Conservation (phyloP, 2,329 filamentous ascomycete genomes). For the Didymella lethalis region DNA sequence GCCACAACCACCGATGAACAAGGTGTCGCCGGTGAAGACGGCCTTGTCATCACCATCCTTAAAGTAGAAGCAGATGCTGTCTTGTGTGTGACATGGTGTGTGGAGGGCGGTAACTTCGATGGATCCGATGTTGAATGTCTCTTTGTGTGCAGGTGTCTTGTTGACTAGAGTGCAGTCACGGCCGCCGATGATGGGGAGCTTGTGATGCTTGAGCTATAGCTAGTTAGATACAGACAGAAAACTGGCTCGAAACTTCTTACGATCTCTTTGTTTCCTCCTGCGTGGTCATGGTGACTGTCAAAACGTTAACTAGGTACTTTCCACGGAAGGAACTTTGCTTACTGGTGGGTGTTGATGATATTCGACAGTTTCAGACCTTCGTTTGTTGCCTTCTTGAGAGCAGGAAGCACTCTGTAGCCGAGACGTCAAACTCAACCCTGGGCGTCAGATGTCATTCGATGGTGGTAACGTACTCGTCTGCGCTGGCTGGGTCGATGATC, state of each 20-base stretch:
- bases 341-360: conserved; percentile 98
- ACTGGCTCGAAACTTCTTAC: conserved; percentile 54
- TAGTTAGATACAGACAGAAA: not conserved
- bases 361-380: conserved; percentile 82
- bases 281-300: conserved; percentile 89
- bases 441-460: not conserved
- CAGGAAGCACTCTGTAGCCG: conserved; percentile 64
- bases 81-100: conserved; percentile 97
- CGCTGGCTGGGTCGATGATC: conserved; percentile 82
- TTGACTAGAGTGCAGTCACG: conserved; percentile 84
- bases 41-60: conserved; percentile 79
- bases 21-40: conserved; percentile 94
- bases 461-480: conserved; percentile 68
- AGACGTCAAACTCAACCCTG: not conserved
- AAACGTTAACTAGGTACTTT: conserved; percentile 13
- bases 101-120: conserved; percentile 88
- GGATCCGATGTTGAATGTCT: conserved; percentile 81
- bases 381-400: conserved; percentile 75
- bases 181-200: conserved; percentile 83
- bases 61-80: conserved; percentile 95
- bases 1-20: conserved; percentile 95
- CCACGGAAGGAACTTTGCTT: conserved; percentile 27
- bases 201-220: conserved; percentile 64
- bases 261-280: conserved; percentile 86
- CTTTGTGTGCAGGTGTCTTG: conserved; percentile 75